Evolutionary conservation across 2,329 filamentous ascomycete genomes (phyloP).

Genomic region (Colletotrichum sp.): DNA sequence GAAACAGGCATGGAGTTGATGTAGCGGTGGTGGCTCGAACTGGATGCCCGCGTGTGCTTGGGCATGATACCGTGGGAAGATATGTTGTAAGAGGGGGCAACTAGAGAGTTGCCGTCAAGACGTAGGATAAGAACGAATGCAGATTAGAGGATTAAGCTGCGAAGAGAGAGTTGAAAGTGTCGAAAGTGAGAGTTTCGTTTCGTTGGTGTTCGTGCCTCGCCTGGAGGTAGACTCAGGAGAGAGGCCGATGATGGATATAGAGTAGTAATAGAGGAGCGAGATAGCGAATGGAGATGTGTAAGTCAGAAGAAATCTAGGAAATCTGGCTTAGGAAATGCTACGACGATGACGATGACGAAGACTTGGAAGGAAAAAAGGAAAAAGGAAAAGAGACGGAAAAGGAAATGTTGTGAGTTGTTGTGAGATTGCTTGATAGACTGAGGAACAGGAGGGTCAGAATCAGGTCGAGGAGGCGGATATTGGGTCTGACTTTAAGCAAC

Average conservation of each 20-base stretch:
- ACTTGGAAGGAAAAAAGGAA: conserved; percentile 20
- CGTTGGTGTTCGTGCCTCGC: conserved; percentile 1
- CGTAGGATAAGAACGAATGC: conserved; percentile 16
- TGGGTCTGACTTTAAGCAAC: conserved; percentile 24
- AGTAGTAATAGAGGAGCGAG: not conserved
- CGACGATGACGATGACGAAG: conserved; percentile 3
- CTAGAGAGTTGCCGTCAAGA: conserved; percentile 15
- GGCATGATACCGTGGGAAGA: conserved; percentile 43
- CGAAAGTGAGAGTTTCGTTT: conserved; percentile 10
- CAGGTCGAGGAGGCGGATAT: conserved; percentile 20
- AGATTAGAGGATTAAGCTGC: conserved; percentile 22
- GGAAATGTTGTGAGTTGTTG: conserved; percentile 25
- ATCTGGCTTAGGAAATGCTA: conserved; percentile 19
- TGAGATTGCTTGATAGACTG: conserved; percentile 22
- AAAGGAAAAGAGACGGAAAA: conserved; percentile 27
- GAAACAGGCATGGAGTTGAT: conserved; percentile 42
- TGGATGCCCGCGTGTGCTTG: conserved; percentile 48
- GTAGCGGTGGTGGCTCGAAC: conserved; percentile 39
- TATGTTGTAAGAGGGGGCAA: conserved; percentile 19
- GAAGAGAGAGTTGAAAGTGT: not conserved
- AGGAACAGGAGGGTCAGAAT: conserved; percentile 19
- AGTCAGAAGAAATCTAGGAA: conserved; percentile 6
- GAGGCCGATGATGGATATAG: not conserved
- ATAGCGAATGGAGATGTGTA: conserved; percentile 6
- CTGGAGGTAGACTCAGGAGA: conserved; percentile 16